Base-by-base conservation (phyloP, 2,329 filamentous ascomycete species). In the Cladobotryum protrusum region DNA sequence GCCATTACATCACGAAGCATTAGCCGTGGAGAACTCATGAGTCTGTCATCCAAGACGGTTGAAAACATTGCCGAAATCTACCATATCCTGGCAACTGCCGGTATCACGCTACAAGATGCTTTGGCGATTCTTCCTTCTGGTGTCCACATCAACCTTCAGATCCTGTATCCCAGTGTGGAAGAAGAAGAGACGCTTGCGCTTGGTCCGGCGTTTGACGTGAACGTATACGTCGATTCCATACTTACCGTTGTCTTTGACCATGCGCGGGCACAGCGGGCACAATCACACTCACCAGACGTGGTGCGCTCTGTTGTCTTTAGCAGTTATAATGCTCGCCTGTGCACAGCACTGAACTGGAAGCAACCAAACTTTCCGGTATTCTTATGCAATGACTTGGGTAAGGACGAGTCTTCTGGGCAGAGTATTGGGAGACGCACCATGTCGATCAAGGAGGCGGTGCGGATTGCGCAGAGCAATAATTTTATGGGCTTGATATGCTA, bases 301-400 rank as follows among this genome's bases (percentile, higher is more conserved):
- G 84, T 93, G 58, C 79, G 91, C 37, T 95, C 89, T 12, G 85
- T 99, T 47, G 89, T 96, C 11, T 96, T 99, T 66, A 95, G 89
- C 60, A 95, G 89, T 18, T 96, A 92, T 68, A 96, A 95, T 64
- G 77, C 88, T 12, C 86, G 85, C 56, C 81, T 97, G 17, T 99
- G 93, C 70, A 95, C 89, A 14, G 91, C 92, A 5, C 72, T 99
- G 60, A 99, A 99, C 69, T 99, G 93, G 93, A 99, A 99, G 68
- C 93, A 99, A 67, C 93, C 93, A 2, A 99, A 97, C 64, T 99
- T 96, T 66, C 93, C 93, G 0, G 89, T 97, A 0, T 87, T 99
- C 59, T 77, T 97, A 43, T 96, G 91, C 72, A 97, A 97, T 66
- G 90, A 96, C 52, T 80, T 97, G 20, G 89, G 89, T 18, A 75